A percentile compares a stretch with the other conserved stretches of the same genome.
These are phyloP conservation scores for Heliamphora pulchella DNA, from an alignment of 179 eudicot species.

Conservation along the genomic window DNA sequence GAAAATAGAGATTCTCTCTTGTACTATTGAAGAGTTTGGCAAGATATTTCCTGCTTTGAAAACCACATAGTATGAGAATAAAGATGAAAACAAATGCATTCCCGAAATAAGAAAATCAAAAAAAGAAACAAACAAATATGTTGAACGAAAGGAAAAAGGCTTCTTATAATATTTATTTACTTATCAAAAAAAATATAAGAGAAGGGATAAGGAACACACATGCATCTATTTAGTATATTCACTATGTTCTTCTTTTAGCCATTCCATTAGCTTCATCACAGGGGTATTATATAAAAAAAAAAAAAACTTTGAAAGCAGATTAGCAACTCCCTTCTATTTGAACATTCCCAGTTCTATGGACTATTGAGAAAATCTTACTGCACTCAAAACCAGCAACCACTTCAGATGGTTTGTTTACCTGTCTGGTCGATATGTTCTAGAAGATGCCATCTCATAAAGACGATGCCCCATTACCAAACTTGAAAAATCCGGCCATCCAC, in stretches of 20 bases:
- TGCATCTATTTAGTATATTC: too few species aligned
- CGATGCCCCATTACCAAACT: slow-evolving; percentile 96
- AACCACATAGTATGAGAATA: slow-evolving; percentile 9
- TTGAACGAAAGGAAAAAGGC: background rate
- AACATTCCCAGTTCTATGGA: background rate
- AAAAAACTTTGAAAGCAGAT: background rate
- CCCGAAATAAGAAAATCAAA: background rate
- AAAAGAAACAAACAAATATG: background rate
- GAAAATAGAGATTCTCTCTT: slow-evolving; percentile 57
- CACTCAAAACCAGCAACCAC: background rate
- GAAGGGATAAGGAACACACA: too few species aligned
- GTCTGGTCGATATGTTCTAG: slow-evolving; percentile 85
- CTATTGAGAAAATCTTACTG: background rate
- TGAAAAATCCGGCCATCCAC: slow-evolving; percentile 85
- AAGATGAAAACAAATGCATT: background rate
- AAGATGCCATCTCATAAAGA: slow-evolving; percentile 68
- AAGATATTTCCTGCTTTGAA: slow-evolving; percentile 57
- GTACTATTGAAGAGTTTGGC: slow-evolving; percentile 52
- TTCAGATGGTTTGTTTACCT: slow-evolving; percentile 41
- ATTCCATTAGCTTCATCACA: background rate
- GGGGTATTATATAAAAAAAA: too few species aligned
- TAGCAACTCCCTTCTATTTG: background rate
- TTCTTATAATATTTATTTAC: too few species aligned
- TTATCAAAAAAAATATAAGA: too few species aligned
- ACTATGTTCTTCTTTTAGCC: background rate